Evolutionary conservation across 805 yeast species (phyloP).

Genomic region (Alloascoidea hylecoeti): DNA sequence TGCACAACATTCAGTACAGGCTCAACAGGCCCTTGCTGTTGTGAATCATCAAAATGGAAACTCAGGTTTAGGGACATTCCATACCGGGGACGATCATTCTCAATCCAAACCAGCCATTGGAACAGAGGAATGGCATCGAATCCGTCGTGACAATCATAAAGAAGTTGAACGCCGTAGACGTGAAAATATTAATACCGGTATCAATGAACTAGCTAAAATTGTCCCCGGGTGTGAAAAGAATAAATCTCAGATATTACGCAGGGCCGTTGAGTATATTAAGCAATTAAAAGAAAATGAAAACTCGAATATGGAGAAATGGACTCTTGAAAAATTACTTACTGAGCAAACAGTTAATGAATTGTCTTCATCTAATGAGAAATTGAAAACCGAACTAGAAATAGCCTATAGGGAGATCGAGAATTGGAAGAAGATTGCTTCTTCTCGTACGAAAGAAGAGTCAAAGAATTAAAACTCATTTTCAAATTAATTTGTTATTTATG

Average conservation of each 20-base stretch:
- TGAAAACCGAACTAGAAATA: conserved; percentile 77
- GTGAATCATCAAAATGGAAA: not conserved
- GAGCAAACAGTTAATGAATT: conserved; percentile 87
- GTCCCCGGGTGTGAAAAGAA: conserved; percentile 78
- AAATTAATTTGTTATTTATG: not conserved
- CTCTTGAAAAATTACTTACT: conserved; percentile 79
- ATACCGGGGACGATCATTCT: not conserved
- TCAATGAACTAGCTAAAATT: conserved; percentile 60
- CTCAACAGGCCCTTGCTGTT: not conserved
- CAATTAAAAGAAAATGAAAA: conserved; percentile 83
- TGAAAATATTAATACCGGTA: conserved; percentile 80
- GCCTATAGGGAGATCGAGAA: conserved; percentile 87
- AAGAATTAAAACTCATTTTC: not conserved
- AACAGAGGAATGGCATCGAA: conserved; percentile 71
- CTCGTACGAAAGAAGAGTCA: conserved; percentile 9
- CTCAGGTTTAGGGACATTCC: not conserved
- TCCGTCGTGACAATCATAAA: conserved; percentile 83
- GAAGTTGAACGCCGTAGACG: conserved; percentile 92
- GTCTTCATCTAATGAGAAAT: conserved; percentile 71
- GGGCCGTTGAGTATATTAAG: conserved; percentile 85
- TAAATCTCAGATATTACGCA: conserved; percentile 77
- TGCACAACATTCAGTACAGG: not conserved
- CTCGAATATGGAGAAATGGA: conserved; percentile 87
- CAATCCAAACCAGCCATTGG: conserved; percentile 47
- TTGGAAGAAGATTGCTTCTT: conserved; percentile 40